A percentile compares a stretch with the other conserved stretches of the same genome.
phyloP scores from a whole-genome alignment of 306 rosid genomes.

The Cercis canadensis region DNA sequence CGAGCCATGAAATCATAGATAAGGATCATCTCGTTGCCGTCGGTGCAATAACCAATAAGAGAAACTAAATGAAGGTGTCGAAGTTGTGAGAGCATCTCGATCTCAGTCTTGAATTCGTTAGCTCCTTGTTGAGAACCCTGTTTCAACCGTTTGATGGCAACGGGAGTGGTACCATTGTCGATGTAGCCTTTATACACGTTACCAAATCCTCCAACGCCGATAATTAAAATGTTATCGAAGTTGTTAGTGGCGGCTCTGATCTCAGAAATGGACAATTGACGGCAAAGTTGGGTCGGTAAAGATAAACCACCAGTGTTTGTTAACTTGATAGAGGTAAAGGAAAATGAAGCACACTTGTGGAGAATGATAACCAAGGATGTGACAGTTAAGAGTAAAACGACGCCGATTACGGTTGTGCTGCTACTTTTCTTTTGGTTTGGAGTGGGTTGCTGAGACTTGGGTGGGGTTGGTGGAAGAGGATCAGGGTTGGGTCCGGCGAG shows the following conservation, averaged over 20 bases:
- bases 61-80: no score
- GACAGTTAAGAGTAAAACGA: no score
- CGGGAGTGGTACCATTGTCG: neutral
- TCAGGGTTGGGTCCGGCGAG: conserved; percentile 39
- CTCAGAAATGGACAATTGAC: conserved; percentile 13
- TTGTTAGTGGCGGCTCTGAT: conserved; percentile 19
- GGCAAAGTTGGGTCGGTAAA: neutral
- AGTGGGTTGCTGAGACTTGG: neutral
- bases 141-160: no score
- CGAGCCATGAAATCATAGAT: no score
- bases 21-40: no score
- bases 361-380: no score
- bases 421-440: neutral
- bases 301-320: neutral
- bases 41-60: no score
- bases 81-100: no score
- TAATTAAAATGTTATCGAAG: neutral
- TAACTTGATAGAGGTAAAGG: no score
- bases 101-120: no score
- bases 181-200: conserved; percentile 27
- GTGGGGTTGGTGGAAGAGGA: neutral
- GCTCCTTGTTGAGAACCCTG: no score
- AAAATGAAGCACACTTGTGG: neutral
- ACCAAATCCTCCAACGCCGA: conserved; percentile 27
- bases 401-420: neutral